phyloP scores from a whole-genome alignment of 352 stramenopile species.

The Phytophthora crassamura region DNA sequence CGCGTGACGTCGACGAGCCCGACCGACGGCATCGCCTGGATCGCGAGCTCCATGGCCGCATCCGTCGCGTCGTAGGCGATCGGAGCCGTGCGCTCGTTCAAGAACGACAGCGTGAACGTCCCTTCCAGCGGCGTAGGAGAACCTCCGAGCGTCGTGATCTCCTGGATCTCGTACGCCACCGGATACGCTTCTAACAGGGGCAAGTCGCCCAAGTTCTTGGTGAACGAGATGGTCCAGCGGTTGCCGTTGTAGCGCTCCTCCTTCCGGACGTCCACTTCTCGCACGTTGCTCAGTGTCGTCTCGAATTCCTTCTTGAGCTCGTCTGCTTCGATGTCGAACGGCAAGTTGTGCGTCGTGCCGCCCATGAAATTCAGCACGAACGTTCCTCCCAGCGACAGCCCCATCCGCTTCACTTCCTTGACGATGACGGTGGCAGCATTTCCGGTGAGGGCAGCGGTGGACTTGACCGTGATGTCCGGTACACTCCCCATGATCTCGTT shows the following conservation, averaged over 20 bases:
- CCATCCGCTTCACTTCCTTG: conserved; percentile 78
- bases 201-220: conserved; percentile 95
- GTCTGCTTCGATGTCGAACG: conserved; percentile 89
- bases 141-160: conserved; percentile 91
- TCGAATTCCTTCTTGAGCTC: conserved; percentile 91
- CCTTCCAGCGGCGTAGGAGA: conserved; percentile 94
- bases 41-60: conserved; percentile 83
- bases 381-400: conserved; percentile 88
- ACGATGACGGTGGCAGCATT: conserved; percentile 62
- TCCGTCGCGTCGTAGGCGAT: conserved; percentile 91
- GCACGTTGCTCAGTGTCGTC: conserved; percentile 49
- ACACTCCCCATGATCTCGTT: conserved; percentile 92
- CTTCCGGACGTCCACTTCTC: conserved; percentile 74
- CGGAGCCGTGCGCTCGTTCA: conserved; percentile 66
- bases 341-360: conserved; percentile 91
- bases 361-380: conserved; percentile 95
- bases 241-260: conserved; percentile 85
- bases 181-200: conserved; percentile 87
- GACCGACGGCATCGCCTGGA: conserved; percentile 91
- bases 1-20: conserved; percentile 91
- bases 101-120: conserved; percentile 89
- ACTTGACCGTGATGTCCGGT: conserved; percentile 73
- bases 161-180: conserved; percentile 94
- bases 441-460: conserved; percentile 63
- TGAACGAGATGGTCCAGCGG: conserved; percentile 96